These are phyloP conservation scores for Pseudoperonospora humuli DNA, from an alignment of 352 stramenopile genomes.

Conservation along the genomic window DNA sequence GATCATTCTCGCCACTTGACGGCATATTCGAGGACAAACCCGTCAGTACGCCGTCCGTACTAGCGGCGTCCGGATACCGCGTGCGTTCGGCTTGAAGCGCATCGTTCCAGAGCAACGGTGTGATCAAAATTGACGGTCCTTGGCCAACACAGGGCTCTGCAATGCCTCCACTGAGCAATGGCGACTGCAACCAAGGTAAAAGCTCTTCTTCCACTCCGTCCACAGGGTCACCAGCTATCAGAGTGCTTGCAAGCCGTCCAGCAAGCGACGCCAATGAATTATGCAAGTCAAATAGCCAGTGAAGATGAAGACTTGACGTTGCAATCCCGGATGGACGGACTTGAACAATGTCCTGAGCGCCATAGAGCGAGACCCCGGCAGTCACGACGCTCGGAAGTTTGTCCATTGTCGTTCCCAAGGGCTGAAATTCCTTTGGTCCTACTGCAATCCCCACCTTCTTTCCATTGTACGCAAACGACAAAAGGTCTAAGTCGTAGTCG, in stretches of 20 bases:
- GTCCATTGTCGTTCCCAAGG: slow-evolving; percentile 24
- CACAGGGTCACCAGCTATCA: slow-evolving; percentile 71
- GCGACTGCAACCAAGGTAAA: slow-evolving; percentile 76
- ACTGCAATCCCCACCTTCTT: slow-evolving; percentile 46
- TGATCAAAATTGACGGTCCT: slow-evolving; percentile 1
- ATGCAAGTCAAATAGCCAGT: slow-evolving; percentile 80
- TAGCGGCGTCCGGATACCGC: slow-evolving; percentile 13
- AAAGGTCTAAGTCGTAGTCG: slow-evolving; percentile 65
- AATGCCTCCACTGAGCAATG: slow-evolving; percentile 67
- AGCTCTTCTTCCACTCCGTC: slow-evolving; percentile 77
- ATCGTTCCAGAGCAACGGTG: slow-evolving; percentile 29
- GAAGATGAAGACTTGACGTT: slow-evolving; percentile 68
- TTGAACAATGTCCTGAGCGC: slow-evolving; percentile 63
- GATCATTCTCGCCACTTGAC: slow-evolving; percentile 11
- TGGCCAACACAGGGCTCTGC: slow-evolving; percentile 3
- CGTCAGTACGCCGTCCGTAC: slow-evolving; percentile 3
- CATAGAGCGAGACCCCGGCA: slow-evolving; percentile 62
- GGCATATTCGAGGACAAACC: slow-evolving; percentile 1
- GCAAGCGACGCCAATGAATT: slow-evolving; percentile 66
- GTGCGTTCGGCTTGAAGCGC: slow-evolving; percentile 27
- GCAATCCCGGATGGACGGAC: slow-evolving; percentile 61
- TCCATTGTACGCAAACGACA: slow-evolving; percentile 74
- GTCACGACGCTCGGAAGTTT: slow-evolving; percentile 32
- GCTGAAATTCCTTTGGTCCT: slow-evolving; percentile 30
- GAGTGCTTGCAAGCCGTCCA: slow-evolving; percentile 51